Percentiles rank a stretch among this genome's conserved stretches.
Conservation (phyloP, 2,329 filamentous ascomycete species). For the Fusarium sp. region DNA sequence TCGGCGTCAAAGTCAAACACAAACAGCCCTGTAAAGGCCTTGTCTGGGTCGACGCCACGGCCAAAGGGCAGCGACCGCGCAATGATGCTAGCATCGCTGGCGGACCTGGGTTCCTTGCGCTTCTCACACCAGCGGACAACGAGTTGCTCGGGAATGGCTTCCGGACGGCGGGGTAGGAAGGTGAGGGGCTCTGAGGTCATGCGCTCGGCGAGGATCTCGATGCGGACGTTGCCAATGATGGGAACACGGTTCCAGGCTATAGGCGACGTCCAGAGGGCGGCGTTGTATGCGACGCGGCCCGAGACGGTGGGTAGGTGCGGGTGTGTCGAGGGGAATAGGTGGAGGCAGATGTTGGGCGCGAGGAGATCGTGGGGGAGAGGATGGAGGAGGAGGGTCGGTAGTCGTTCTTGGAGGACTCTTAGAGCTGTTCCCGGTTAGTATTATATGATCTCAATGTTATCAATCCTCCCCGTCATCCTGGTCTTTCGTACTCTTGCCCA, state of each 20-base stretch:
- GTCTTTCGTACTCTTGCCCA: constrained; percentile 68
- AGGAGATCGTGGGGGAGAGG: constrained; percentile 81
- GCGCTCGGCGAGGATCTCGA: constrained; percentile 90
- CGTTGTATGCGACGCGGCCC: constrained; percentile 89
- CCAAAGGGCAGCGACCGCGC: constrained; percentile 57
- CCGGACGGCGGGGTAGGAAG: constrained; percentile 61
- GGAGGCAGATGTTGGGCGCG: constrained; percentile 77
- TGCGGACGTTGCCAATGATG: constrained; percentile 87
- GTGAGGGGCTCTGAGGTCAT: constrained; percentile 74
- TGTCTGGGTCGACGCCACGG: constrained; percentile 64
- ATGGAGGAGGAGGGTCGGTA: constrained; percentile 75
- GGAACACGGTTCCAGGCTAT: constrained; percentile 96
- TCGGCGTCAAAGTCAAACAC: constrained; percentile 95
- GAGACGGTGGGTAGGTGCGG: constrained; percentile 93
- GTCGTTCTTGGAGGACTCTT: constrained; percentile 72
- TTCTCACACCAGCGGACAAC: constrained; percentile 86
- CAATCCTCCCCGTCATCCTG: background rate
- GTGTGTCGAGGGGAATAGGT: constrained; percentile 81
- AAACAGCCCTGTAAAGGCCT: constrained; percentile 91
- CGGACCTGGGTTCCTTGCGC: constrained; percentile 37
- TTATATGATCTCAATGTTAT: background rate
- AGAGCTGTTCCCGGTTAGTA: constrained; percentile 60
- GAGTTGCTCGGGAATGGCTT: constrained; percentile 79
- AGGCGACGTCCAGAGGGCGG: constrained; percentile 94
- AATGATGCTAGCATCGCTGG: constrained; percentile 51